Conservation (phyloP, 2,329 filamentous ascomycete species). For the Paraphaeosphaeria minitans region DNA sequence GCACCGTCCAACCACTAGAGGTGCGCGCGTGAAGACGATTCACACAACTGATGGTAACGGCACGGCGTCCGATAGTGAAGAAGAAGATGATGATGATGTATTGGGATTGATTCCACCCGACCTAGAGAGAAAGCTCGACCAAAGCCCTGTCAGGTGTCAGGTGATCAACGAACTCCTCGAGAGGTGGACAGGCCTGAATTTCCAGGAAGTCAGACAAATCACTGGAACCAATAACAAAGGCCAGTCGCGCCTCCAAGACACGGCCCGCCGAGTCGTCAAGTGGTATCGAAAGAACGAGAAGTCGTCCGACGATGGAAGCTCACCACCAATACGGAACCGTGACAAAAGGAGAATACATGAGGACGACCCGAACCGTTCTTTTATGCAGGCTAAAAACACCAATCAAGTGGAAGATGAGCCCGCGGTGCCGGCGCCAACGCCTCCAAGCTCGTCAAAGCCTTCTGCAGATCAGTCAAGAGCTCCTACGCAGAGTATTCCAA, state of each 20-base stretch:
- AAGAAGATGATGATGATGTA: constrained; percentile 10
- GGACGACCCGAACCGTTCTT: background rate
- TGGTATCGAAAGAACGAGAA: constrained; percentile 2
- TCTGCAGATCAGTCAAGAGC: background rate
- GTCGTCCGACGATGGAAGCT: background rate
- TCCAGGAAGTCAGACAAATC: constrained; percentile 1
- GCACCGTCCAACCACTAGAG: background rate
- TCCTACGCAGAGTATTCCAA: background rate
- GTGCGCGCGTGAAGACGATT: background rate
- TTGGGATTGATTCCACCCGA: background rate
- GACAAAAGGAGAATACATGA: background rate
- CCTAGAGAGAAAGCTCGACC: constrained; percentile 4
- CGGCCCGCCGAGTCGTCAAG: background rate
- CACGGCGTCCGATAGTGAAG: constrained; percentile 1
- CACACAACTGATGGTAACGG: background rate
- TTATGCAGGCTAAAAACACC: background rate
- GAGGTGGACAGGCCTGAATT: constrained; percentile 1
- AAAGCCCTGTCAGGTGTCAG: background rate
- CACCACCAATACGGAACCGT: background rate
- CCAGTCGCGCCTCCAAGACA: background rate
- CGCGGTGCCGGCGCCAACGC: background rate
- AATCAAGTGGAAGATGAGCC: background rate
- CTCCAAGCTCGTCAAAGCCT: background rate
- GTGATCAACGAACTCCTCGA: constrained; percentile 10
- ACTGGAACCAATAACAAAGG: background rate